Evolutionary conservation across 768 basidiomycete species (phyloP).

Genomic region (Dioszegia hungarica): DNA sequence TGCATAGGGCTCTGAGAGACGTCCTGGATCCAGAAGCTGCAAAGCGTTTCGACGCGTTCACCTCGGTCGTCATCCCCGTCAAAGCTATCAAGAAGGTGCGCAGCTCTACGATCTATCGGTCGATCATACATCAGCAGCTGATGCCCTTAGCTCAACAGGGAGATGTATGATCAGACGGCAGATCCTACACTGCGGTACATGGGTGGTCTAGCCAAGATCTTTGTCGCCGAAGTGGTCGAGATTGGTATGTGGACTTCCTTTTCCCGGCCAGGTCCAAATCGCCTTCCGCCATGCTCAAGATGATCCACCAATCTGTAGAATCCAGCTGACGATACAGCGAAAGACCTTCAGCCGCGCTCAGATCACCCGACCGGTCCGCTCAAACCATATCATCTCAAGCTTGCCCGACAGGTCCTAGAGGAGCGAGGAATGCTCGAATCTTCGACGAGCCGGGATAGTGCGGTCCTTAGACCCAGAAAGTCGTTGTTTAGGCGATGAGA

Average conservation of each 20-base stretch:
- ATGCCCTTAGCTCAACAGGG: slow-evolving; percentile 30
- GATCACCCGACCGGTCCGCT: slow-evolving; percentile 28
- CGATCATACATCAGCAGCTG: no score
- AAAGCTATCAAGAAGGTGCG: slow-evolving; percentile 29
- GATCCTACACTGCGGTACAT: slow-evolving; percentile 15
- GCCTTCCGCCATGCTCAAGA: no score
- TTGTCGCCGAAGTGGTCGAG: slow-evolving; percentile 39
- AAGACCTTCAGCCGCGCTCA: slow-evolving; percentile 32
- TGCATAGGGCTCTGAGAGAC: slow-evolving; percentile 21
- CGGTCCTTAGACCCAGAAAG: slow-evolving; percentile 13
- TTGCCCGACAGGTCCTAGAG: slow-evolving; percentile 25
- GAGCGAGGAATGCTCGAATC: slow-evolving; percentile 16
- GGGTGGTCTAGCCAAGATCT: slow-evolving; percentile 40
- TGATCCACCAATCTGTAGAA: no score
- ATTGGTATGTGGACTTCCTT: slow-evolving; percentile 27
- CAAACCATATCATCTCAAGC: slow-evolving; percentile 32
- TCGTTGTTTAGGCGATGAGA: slow-evolving; percentile 19
- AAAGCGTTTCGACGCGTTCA: slow-evolving; percentile 37
- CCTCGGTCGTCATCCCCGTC: slow-evolving; percentile 18
- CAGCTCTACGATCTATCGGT: slow-evolving; percentile 2
- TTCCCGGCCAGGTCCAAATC: neutral
- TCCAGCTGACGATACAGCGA: slow-evolving; percentile 19
- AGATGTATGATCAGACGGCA: slow-evolving; percentile 36
- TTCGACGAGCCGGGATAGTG: neutral
- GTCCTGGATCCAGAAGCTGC: slow-evolving; percentile 30